Conservation (phyloP, 306 rosid genomes). For the Adenanthera pavonina region DNA sequence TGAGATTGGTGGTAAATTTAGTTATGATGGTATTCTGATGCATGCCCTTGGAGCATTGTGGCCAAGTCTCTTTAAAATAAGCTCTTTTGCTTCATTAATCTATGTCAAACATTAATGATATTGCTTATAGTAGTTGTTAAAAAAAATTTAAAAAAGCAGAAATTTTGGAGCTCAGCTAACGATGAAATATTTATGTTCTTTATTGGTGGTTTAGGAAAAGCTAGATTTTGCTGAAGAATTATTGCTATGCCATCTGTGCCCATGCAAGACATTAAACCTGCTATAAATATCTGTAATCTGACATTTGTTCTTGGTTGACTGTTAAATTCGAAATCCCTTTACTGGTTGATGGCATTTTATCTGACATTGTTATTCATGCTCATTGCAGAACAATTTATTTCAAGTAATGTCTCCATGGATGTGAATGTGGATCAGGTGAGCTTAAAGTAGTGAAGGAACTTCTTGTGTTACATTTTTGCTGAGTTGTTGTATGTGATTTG, state of each 20-base stretch:
- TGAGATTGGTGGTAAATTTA: not conserved
- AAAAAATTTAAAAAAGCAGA: not conserved
- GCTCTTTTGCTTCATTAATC: not conserved
- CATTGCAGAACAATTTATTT: slow-evolving; percentile 70
- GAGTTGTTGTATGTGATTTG: slow-evolving; percentile 19
- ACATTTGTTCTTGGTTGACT: slow-evolving; percentile 19
- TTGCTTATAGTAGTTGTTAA: slow-evolving; percentile 3
- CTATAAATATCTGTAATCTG: not conserved
- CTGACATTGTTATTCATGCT: slow-evolving; percentile 39
- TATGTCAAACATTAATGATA: not conserved
- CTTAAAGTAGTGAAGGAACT: slow-evolving; percentile 28
- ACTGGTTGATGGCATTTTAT: slow-evolving; percentile 32
- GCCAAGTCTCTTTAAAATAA: not conserved
- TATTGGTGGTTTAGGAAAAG: slow-evolving; percentile 5
- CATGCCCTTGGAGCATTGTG: not conserved
- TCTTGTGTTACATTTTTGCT: slow-evolving; percentile 1
- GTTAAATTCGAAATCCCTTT: slow-evolving; percentile 10
- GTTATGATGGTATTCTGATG: slow-evolving; percentile 7
- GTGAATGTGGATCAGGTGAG: slow-evolving; percentile 75
- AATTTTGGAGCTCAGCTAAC: not conserved
- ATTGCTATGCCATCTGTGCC: not conserved
- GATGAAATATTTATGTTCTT: slow-evolving; percentile 7
- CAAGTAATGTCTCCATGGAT: slow-evolving; percentile 71
- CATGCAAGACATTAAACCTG: not conserved
- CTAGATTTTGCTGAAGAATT: slow-evolving; percentile 4